These are phyloP conservation scores for Globisporangium nunn DNA, from an alignment of 352 stramenopile species.

Conservation along the genomic window DNA sequence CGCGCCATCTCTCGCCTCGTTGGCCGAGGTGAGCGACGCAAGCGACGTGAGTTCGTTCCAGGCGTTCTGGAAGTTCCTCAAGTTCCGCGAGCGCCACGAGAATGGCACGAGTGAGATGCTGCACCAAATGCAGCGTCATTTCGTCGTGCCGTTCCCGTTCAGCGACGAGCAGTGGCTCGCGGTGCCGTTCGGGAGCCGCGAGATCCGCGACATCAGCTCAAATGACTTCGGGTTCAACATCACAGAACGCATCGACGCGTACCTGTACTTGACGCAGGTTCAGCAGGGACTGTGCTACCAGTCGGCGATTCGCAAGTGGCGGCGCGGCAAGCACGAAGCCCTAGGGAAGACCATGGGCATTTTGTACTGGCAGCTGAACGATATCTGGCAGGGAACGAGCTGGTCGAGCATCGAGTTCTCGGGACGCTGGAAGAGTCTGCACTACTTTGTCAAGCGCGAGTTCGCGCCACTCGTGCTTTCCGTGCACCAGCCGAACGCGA, in stretches of 20 bases:
- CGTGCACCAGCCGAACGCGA: conserved; percentile 19
- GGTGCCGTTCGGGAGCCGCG: conserved; percentile 11
- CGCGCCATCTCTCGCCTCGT: conserved; percentile 45
- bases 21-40: conserved; percentile 36
- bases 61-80: conserved; percentile 63
- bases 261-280: conserved; percentile 71
- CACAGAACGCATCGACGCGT: conserved; percentile 42
- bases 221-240: conserved; percentile 31
- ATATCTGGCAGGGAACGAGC: conserved; percentile 83
- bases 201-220: conserved; percentile 4
- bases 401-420: conserved; percentile 84
- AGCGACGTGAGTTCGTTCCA: conserved; percentile 66
- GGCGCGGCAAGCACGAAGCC: conserved; percentile 41
- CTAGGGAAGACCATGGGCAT: conserved; percentile 68
- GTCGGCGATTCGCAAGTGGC: conserved; percentile 66
- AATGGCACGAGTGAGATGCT: conserved; percentile 75
- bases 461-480: conserved; percentile 68
- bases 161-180: conserved; percentile 43
- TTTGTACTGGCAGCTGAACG: conserved; percentile 87
- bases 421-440: conserved; percentile 75
- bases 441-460: conserved; percentile 60
- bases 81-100: conserved; percentile 75
- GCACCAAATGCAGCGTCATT: conserved; percentile 57
- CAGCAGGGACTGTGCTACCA: conserved; percentile 77
- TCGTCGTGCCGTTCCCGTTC: conserved; percentile 65